A percentile compares a stretch with the other conserved stretches of the same genome.
Conservation (phyloP, 768 basidiomycete genomes). For the Boletus sensibilis region DNA sequence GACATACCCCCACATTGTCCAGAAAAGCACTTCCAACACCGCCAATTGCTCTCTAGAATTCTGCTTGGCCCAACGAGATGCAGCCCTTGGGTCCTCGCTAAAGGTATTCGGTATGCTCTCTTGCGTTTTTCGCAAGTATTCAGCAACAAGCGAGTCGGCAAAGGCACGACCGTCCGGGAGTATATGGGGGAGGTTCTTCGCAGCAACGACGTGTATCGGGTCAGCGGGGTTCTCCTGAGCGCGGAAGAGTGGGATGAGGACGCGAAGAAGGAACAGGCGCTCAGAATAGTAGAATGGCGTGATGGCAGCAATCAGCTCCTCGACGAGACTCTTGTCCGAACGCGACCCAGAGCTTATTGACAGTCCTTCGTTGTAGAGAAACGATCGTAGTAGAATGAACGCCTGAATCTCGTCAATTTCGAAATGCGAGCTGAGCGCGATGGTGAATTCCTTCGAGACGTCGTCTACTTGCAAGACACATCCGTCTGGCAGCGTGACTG, state of each 20-base stretch:
- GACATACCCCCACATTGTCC: constrained; percentile 79
- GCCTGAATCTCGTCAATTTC: constrained; percentile 82
- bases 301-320: constrained; percentile 56
- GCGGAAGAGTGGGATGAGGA: constrained; percentile 74
- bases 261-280: constrained; percentile 64
- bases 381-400: constrained; percentile 69
- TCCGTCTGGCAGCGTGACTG: constrained; percentile 67
- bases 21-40: constrained; percentile 84
- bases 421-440: constrained; percentile 70
- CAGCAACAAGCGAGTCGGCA: constrained; percentile 54
- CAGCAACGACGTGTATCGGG: constrained; percentile 52
- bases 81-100: constrained; percentile 52
- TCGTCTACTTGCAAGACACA: constrained; percentile 62
- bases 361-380: constrained; percentile 74
- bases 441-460: constrained; percentile 65
- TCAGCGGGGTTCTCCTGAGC: constrained; percentile 60
- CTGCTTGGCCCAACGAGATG: constrained; percentile 72
- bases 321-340: constrained; percentile 38
- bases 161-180: constrained; percentile 67
- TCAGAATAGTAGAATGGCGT: constrained; percentile 84
- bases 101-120: constrained; percentile 46
- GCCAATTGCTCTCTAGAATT: constrained; percentile 75
- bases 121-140: constrained; percentile 55
- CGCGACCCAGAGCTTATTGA: constrained; percentile 47
- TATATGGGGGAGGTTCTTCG: constrained; percentile 54